These are phyloP conservation scores for Ganoderma lingzhi DNA, from an alignment of 1,284 basidiomycete species.

Conservation along the genomic window DNA sequence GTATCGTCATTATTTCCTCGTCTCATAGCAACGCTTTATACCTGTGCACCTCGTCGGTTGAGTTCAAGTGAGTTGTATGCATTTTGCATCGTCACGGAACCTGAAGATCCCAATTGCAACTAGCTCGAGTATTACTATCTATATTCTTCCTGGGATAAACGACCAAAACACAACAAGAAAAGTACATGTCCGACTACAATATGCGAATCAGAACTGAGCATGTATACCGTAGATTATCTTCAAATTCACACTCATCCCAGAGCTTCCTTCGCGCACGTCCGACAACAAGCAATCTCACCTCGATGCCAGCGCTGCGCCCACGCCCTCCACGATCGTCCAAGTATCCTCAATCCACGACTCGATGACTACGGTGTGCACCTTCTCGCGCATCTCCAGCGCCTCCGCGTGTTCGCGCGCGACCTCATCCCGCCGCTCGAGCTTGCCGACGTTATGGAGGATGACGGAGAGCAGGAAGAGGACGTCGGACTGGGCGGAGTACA, in stretches of 20 bases:
- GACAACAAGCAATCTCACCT: conserved; percentile 39
- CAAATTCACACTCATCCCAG: not conserved
- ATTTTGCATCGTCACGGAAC: too few relatives aligned
- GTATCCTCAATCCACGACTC: conserved; percentile 64
- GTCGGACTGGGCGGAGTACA: conserved; percentile 65
- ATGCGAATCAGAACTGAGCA: not conserved
- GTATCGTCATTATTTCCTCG: too few relatives aligned
- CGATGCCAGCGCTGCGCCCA: conserved; percentile 63
- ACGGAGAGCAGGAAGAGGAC: conserved; percentile 76
- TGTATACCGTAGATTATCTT: not conserved
- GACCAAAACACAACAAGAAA: not conserved
- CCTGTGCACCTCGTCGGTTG: too few relatives aligned
- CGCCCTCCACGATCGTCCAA: conserved; percentile 62
- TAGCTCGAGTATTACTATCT: too few relatives aligned
- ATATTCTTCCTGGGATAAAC: too few relatives aligned
- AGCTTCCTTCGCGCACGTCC: not conserved
- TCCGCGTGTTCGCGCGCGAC: conserved; percentile 57
- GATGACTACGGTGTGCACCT: conserved; percentile 50
- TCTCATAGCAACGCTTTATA: too few relatives aligned
- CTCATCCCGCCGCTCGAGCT: conserved; percentile 63
- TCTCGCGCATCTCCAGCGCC: conserved; percentile 51
- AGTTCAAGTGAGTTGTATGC: too few relatives aligned
- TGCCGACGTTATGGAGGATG: conserved; percentile 73
- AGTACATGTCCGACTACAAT: not conserved
- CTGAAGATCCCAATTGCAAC: too few relatives aligned